These are phyloP conservation scores for Trapa bicornis DNA, from an alignment of 345 rosid species.

Conservation along the genomic window DNA sequence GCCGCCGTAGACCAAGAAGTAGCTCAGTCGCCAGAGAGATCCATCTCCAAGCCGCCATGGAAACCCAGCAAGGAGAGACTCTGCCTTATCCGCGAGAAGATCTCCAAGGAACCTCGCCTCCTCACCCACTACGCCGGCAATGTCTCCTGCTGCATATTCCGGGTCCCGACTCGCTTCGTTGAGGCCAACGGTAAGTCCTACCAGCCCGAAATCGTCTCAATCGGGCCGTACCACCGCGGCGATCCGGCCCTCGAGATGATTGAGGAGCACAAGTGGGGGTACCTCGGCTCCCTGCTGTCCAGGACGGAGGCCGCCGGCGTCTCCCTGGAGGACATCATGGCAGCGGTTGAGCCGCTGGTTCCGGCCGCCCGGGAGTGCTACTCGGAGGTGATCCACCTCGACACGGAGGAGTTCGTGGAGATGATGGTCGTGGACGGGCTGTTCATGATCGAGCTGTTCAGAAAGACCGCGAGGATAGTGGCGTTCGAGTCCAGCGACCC, in stretches of 20 bases:
- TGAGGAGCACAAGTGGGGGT: constrained; percentile 80
- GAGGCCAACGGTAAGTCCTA: constrained; percentile 48
- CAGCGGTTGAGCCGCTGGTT: constrained; percentile 27
- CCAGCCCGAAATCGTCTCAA: constrained; percentile 55
- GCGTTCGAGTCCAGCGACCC: constrained; percentile 44
- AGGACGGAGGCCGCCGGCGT: constrained; percentile 21
- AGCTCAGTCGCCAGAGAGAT: background rate
- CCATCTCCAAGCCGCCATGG: background rate
- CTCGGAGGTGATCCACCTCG: constrained; percentile 40
- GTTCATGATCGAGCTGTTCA: constrained; percentile 49
- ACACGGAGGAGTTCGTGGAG: constrained; percentile 35
- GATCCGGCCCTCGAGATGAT: constrained; percentile 38
- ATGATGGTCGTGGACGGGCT: constrained; percentile 66
- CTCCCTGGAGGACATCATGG: constrained; percentile 33
- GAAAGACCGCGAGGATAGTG: constrained; percentile 34
- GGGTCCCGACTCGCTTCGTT: constrained; percentile 15
- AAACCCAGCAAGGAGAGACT: background rate
- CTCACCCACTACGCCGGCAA: constrained; percentile 10
- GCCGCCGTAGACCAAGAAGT: background rate
- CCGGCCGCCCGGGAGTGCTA: constrained; percentile 45
- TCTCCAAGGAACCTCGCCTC: constrained; percentile 6
- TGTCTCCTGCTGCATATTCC: constrained; percentile 18
- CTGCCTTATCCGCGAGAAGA: background rate
- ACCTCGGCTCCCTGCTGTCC: constrained; percentile 31
- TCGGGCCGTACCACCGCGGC: constrained; percentile 65